Base-by-base conservation (phyloP, 768 basidiomycete genomes). In the Hypholoma sublateritium region DNA sequence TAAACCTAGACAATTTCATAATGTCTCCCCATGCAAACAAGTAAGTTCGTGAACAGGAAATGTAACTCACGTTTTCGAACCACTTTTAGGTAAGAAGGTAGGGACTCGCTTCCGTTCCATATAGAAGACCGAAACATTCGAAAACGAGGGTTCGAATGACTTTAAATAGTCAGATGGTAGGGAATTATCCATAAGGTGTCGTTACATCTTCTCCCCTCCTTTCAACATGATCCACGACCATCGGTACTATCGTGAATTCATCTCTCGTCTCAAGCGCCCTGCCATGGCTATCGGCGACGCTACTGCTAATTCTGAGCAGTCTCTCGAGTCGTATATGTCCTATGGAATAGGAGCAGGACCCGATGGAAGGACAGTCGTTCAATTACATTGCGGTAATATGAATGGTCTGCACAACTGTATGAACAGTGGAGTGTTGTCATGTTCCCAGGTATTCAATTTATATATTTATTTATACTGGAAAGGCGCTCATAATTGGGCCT, bases 341-440 rank as follows among this genome's bases (percentile, higher is more conserved):
- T 70, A 69, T 58, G 67, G 70, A 17, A 47, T 74, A 16, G 71
- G 72, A 4, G 69, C 71, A n/a, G 60, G 58, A 16, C 4, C 43
- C 2, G 53, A 59, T 56, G 63, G 60, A 19, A 60, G 48, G 42
- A 36, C 56, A 11, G 48, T 57, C 7, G 57, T 60, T 9, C 55
- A 63, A 28, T 37, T 64, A 17, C 61, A 59, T 8, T 70, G 71
- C 55, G 58, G 57, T 39, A 70, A 70, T 32, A 46, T 61, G 21
- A 48, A 55, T 43, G 52, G 59, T 16, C 36, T 35, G 47, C 50
- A 55, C 32, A 50, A 32, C 2, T 68, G 65, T 32, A 8, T 54
- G 3, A 66, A 65, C 35, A 49, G 39, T 21, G 70, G 70, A 32
- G 32, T 67, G 8, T 35, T 70, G 43, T 52, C 59, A 37, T 75